phyloP scores from a whole-genome alignment of 2,329 filamentous ascomycete genomes.

The Aspergillus vadensis region DNA sequence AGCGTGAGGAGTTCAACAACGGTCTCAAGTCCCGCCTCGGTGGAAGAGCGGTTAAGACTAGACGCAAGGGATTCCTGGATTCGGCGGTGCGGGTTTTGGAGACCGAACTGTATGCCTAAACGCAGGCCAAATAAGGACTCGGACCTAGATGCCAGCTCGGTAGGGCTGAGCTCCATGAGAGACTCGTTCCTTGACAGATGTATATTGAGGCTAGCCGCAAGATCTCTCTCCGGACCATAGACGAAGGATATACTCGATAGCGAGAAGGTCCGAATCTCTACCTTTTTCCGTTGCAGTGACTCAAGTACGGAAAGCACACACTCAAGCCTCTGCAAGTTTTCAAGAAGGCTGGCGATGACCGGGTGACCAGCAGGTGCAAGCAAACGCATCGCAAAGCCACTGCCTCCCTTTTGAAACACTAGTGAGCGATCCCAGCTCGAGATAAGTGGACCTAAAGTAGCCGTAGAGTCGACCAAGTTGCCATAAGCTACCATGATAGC shows the following conservation, averaged over 20 bases:
- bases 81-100: constrained; percentile 42
- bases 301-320: constrained; percentile 40
- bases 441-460: constrained; percentile 28
- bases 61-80: constrained; percentile 43
- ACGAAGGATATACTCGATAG: constrained; percentile 38
- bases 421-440: constrained; percentile 34
- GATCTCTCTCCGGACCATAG: constrained; percentile 34
- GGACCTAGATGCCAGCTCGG: constrained; percentile 23
- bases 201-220: constrained; percentile 37
- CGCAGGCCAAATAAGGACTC: constrained; percentile 31
- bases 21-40: constrained; percentile 33
- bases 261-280: constrained; percentile 36
- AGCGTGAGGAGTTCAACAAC: constrained; percentile 36
- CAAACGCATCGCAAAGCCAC: constrained; percentile 43
- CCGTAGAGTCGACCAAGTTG: constrained; percentile 31
- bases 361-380: constrained; percentile 38
- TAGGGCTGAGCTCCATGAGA: constrained; percentile 24
- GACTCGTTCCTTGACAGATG: constrained; percentile 25
- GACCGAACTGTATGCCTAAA: constrained; percentile 38
- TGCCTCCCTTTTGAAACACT: constrained; percentile 36
- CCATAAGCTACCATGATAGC: constrained; percentile 42
- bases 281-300: constrained; percentile 36
- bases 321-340: constrained; percentile 42
- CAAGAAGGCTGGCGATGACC: constrained; percentile 38
- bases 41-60: constrained; percentile 36